phyloP scores from a whole-genome alignment of 2,329 filamentous ascomycete genomes.

The Aspergillus persii region DNA sequence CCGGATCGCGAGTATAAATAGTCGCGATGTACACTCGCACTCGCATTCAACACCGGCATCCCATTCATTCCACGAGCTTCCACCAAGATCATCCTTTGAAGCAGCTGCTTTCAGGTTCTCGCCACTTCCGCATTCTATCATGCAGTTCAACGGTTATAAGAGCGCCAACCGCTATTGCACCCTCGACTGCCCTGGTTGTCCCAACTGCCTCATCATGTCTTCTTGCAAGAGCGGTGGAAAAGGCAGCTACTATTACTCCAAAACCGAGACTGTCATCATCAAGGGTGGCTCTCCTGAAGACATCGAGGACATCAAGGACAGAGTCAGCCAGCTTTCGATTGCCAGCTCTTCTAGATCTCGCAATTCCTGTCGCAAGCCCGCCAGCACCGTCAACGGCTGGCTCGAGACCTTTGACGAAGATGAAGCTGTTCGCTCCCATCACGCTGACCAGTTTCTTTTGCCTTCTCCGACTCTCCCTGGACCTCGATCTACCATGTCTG shows the following conservation, averaged over 20 bases:
- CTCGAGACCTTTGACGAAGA: neutral
- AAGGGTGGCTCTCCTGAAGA: neutral
- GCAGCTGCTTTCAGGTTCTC: no score
- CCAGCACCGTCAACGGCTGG: no score
- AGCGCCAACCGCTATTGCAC: neutral
- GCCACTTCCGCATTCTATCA: no score
- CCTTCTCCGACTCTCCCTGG: no score
- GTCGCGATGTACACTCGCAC: no score
- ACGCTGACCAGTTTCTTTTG: neutral
- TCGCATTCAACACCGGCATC: no score
- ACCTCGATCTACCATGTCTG: neutral
- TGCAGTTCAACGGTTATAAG: no score
- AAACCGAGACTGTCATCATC: neutral
- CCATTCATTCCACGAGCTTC: no score
- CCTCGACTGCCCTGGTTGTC: neutral
- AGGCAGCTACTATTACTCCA: neutral
- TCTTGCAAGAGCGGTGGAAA: neutral
- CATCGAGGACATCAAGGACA: neutral
- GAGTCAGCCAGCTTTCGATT: neutral
- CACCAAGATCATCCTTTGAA: no score
- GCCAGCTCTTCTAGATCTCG: neutral
- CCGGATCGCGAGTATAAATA: no score
- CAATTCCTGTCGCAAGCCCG: no score
- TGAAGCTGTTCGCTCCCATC: neutral
- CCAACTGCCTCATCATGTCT: neutral